Conservation (phyloP, 257 asterid species). For the Solanum pinnatisectum region DNA sequence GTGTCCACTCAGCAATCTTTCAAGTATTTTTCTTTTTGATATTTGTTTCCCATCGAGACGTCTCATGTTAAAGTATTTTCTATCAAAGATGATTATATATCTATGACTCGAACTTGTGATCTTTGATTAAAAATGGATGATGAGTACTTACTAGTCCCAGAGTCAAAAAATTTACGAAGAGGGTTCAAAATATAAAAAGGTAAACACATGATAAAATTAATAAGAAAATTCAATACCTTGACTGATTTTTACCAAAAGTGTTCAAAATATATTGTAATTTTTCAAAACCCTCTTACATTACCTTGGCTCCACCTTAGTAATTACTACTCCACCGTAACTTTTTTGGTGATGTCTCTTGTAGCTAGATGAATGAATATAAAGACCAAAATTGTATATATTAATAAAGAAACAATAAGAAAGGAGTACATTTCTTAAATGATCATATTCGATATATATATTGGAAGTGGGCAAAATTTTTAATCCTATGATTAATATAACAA, state of each 20-base stretch:
- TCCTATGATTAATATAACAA: neutral
- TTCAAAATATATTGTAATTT: too few relatives aligned
- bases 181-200: neutral
- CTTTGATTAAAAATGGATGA: too few relatives aligned
- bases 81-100: too few relatives aligned
- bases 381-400: neutral
- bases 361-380: too few relatives aligned
- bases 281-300: neutral
- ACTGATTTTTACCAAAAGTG: too few relatives aligned
- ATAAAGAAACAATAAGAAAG: neutral
- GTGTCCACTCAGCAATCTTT: neutral
- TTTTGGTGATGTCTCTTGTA: too few relatives aligned
- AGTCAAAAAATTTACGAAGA: accelerated
- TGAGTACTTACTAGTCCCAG: too few relatives aligned
- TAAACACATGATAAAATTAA: too few relatives aligned
- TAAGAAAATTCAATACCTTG: too few relatives aligned
- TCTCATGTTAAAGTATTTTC: neutral
- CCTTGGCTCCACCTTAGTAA: neutral
- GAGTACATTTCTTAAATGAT: neutral
- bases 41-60: neutral
- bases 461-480: neutral
- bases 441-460: neutral
- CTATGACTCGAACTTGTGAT: accelerated
- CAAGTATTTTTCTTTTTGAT: neutral
- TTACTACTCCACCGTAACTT: too few relatives aligned